Conservation (phyloP, 495 filamentous ascomycete species). For the Pyrenula aspistea region DNA sequence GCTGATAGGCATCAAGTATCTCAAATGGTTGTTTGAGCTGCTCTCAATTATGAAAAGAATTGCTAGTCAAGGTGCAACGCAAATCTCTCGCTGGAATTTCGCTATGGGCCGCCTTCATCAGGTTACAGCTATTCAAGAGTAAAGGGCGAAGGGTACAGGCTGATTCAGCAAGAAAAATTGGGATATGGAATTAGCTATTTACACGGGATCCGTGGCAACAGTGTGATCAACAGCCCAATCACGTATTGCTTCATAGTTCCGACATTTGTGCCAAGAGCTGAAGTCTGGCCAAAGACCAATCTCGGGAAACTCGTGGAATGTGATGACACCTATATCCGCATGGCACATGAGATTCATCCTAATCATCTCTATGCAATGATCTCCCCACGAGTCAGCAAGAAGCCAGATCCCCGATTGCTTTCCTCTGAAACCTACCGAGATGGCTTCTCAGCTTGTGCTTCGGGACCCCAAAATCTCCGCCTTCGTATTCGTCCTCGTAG, state of each 20-base stretch:
- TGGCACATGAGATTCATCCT: not conserved
- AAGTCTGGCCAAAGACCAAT: not conserved
- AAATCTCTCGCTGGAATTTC: no score
- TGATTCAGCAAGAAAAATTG: no score
- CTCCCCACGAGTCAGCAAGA: no score
- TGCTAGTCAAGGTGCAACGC: no score
- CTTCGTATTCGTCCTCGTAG: slow-evolving; percentile 26
- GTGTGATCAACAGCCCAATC: not conserved
- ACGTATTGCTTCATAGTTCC: not conserved
- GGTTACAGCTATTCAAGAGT: no score
- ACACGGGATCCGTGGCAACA: not conserved
- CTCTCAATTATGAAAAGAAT: no score
- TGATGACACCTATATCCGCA: not conserved
- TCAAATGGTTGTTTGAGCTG: no score
- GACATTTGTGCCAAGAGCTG: not conserved
- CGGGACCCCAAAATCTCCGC: slow-evolving; percentile 12
- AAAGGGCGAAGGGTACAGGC: no score
- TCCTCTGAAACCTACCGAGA: slow-evolving; percentile 16
- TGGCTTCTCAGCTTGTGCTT: slow-evolving; percentile 16
- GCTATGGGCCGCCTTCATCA: no score
- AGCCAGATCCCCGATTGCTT: no score
- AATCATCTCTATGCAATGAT: not conserved
- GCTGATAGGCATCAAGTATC: no score
- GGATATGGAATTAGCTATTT: not conserved
- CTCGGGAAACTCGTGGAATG: not conserved